phyloP scores from a whole-genome alignment of 1,284 basidiomycete genomes.

The Violaceomyces palustris region DNA sequence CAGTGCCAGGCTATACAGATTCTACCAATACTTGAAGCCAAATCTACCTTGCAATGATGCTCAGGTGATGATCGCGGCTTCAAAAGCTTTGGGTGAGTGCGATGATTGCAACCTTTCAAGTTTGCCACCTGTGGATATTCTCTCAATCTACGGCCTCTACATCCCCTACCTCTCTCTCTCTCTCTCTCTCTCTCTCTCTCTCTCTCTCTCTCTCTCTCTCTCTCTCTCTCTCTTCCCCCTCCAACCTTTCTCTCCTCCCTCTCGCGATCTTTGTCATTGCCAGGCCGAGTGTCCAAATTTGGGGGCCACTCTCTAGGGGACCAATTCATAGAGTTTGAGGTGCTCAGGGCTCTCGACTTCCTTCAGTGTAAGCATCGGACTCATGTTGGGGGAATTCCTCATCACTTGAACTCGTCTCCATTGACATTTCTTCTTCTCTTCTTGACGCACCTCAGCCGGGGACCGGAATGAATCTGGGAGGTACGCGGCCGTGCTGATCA shows the following conservation, averaged over 20 bases:
- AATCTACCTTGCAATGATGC: constrained; percentile 76
- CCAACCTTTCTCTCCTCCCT: too few relatives aligned
- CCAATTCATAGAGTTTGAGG: constrained; percentile 78
- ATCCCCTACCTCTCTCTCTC: too few relatives aligned
- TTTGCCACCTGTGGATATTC: too few relatives aligned
- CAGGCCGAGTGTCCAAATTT: constrained; percentile 74
- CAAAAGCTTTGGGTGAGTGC: constrained; percentile 75
- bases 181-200: too few relatives aligned
- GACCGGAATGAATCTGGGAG: constrained; percentile 55
- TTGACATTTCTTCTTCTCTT: background rate
- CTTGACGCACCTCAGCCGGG: constrained; percentile 8
- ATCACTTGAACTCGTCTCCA: background rate
- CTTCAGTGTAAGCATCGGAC: constrained; percentile 56
- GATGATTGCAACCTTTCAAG: too few relatives aligned
- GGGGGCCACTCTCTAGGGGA: constrained; percentile 78
- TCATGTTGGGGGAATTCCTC: too few relatives aligned
- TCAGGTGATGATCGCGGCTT: constrained; percentile 80
- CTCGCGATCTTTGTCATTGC: too few relatives aligned
- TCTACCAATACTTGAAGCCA: constrained; percentile 85
- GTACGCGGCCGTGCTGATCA: constrained; percentile 53
- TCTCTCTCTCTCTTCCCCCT: too few relatives aligned
- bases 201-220: too few relatives aligned
- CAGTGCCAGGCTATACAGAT: constrained; percentile 71
- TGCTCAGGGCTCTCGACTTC: constrained; percentile 72
- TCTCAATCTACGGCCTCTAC: too few relatives aligned